These are phyloP conservation scores for Pichia sp. DNA, from an alignment of 1,139 yeast species.

Conservation along the genomic window DNA sequence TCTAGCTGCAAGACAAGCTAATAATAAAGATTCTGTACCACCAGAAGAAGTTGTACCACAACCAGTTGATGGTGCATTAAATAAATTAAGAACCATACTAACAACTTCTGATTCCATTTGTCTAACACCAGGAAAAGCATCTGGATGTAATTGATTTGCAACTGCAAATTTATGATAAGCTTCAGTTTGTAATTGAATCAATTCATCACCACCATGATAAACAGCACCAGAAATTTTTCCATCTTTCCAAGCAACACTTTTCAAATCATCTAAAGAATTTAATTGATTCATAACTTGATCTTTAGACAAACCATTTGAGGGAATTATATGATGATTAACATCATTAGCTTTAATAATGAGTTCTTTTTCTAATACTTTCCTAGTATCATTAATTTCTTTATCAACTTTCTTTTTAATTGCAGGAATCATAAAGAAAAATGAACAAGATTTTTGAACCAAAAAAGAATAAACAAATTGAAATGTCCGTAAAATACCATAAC, in stretches of 20 bases:
- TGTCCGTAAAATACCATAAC: conserved; percentile 20
- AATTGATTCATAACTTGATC: conserved; percentile 42
- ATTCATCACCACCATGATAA: conserved; percentile 83
- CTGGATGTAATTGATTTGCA: conserved; percentile 94
- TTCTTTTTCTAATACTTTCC: conserved; percentile 45
- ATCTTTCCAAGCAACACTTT: conserved; percentile 60
- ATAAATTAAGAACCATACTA: conserved; percentile 76
- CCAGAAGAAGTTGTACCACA: conserved; percentile 95
- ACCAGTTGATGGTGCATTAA: conserved; percentile 63
- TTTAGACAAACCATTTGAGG: conserved; percentile 49
- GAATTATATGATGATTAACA: conserved; percentile 46
- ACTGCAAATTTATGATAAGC: conserved; percentile 76
- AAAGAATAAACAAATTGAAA: conserved; percentile 3
- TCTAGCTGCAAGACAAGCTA: conserved; percentile 83
- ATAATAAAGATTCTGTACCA: conserved; percentile 88
- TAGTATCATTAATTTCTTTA: conserved; percentile 46
- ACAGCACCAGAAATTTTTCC: conserved; percentile 95
- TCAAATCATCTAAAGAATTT: conserved; percentile 31
- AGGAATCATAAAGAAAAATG: conserved; percentile 43
- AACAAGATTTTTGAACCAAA: conserved; percentile 8
- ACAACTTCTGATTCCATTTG: conserved; percentile 97
- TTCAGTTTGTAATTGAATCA: conserved; percentile 63
- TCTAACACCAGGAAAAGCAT: conserved; percentile 92
- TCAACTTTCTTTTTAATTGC: conserved; percentile 52
- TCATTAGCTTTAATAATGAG: conserved; percentile 48